Evolutionary conservation across 2,329 filamentous ascomycete genomes (phyloP), one percentile per base, ranked within the genome.

Genomic region (Pezicula radicicola): DNA sequence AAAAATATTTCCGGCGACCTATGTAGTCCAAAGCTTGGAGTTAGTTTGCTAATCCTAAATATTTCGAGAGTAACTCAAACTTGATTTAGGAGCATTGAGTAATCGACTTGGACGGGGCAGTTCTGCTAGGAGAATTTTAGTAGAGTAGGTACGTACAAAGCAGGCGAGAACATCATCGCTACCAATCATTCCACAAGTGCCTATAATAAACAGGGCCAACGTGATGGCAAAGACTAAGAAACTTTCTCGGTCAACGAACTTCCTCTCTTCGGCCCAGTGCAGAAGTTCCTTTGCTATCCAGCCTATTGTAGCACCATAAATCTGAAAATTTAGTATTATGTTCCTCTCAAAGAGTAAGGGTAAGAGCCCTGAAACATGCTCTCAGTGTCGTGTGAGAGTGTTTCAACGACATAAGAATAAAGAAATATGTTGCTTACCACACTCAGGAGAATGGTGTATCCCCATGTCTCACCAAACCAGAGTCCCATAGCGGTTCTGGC

Each of bases 141-240:
- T 25, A 25, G 25, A 25, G 25, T 6, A 25, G 25, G 25, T 7
- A 25, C 25, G 25, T 25, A 25, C 86, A 66, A 97, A 97, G 71
- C 91, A 96, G 1, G 92, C 91, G 6, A 97, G 77, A 1, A 96
- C 88, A 64, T 97, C 92, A 64, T 96, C 91, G 35, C 85, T 93
- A 1, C 91, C 91, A 46, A 96, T 80, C 76, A 96, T 91, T 88
- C 91, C 91, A 56, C 89, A 92, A 0, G 91, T 96, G 0, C 91
- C 91, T 0, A 90, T 80, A 49, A 96, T 89, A 65, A 96, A 96
- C 6, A 96, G 78, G 64, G 91, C 89, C 42, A 96, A 76, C 0
- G 90, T 85, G 59, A 96, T 87, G 8, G 60, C 89, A 90, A 96
- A 67, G 6, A 68, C 66, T 28, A 68, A 55, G 50, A 68, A 68